Evolutionary conservation across 1,139 yeast genomes (phyloP).

Genomic region (Ogataea hybrid): DNA sequence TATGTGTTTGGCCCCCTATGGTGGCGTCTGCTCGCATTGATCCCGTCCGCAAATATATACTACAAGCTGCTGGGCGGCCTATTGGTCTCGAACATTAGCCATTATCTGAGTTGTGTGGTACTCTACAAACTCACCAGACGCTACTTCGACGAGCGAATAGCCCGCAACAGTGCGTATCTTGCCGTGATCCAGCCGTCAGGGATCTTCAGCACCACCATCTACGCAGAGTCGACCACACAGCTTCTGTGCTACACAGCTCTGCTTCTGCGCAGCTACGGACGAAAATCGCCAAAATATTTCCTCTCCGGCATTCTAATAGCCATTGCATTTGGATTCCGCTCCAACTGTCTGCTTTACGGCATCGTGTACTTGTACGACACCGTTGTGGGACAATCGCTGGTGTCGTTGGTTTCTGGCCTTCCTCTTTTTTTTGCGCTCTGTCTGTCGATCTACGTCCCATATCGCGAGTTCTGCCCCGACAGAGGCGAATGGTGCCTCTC

Average conservation of each 20-base stretch:
- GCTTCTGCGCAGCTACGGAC: constrained; percentile 39
- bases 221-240: constrained; percentile 75
- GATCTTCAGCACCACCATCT: constrained; percentile 69
- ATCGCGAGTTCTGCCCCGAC: constrained; percentile 60
- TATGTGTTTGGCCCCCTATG: constrained; percentile 85
- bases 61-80: constrained; percentile 43
- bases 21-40: constrained; percentile 48
- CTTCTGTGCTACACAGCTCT: constrained; percentile 62
- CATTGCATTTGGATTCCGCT: constrained; percentile 59
- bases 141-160: constrained; percentile 24
- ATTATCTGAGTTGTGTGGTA: constrained; percentile 47
- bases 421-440: constrained; percentile 48
- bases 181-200: constrained; percentile 77
- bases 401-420: constrained; percentile 45
- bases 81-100: constrained; percentile 50
- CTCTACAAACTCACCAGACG: constrained; percentile 48
- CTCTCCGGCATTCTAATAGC: constrained; percentile 61
- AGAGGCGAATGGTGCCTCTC: constrained; percentile 74
- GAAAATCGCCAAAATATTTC: constrained; percentile 34
- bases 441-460: constrained; percentile 52
- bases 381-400: constrained; percentile 12
- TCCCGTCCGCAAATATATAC: constrained; percentile 38
- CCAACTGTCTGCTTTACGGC: constrained; percentile 78
- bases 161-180: constrained; percentile 43
- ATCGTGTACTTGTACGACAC: constrained; percentile 61